These are phyloP conservation scores for Trichophyton simii DNA, from an alignment of 2,329 filamentous ascomycete species.

Conservation along the genomic window DNA sequence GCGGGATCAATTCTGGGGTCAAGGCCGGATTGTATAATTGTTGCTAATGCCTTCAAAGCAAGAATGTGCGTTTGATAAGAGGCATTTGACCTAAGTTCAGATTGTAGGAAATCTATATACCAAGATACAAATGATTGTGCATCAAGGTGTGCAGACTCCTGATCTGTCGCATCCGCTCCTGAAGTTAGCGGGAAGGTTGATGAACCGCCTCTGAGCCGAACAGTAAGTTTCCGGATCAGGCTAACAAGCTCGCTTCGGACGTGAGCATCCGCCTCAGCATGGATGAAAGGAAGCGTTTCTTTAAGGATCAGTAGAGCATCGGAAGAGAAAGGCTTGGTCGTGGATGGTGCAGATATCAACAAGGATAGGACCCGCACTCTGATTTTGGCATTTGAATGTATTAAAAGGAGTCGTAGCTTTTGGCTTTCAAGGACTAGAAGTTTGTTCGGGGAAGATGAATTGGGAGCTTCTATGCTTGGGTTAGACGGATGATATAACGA, in stretches of 20 bases:
- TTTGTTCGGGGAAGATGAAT: constrained; percentile 2
- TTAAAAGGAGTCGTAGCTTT: constrained; percentile 27
- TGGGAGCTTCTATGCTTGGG: constrained; percentile 10
- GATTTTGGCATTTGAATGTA: constrained; percentile 47
- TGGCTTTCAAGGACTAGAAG: constrained; percentile 25
- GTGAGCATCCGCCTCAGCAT: constrained; percentile 76
- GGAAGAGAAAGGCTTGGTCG: constrained; percentile 57
- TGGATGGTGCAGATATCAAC: constrained; percentile 61
- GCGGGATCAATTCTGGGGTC: constrained; percentile 36
- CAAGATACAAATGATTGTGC: constrained; percentile 50
- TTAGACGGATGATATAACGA: background rate
- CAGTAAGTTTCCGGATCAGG: constrained; percentile 62
- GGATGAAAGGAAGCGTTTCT: constrained; percentile 55
- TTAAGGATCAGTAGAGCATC: constrained; percentile 51
- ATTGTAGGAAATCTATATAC: constrained; percentile 59
- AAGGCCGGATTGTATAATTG: constrained; percentile 58
- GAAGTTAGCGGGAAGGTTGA: background rate
- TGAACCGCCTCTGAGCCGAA: constrained; percentile 55
- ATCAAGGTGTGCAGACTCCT: background rate
- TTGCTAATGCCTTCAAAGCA: constrained; percentile 56
- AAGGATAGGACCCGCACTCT: constrained; percentile 72
- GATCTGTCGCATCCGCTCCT: background rate
- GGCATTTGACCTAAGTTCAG: constrained; percentile 64
- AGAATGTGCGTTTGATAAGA: constrained; percentile 86
- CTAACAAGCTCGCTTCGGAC: constrained; percentile 70